Evolutionary conservation across 257 asterid genomes (phyloP).

Genomic region (Perilla frutescens): DNA sequence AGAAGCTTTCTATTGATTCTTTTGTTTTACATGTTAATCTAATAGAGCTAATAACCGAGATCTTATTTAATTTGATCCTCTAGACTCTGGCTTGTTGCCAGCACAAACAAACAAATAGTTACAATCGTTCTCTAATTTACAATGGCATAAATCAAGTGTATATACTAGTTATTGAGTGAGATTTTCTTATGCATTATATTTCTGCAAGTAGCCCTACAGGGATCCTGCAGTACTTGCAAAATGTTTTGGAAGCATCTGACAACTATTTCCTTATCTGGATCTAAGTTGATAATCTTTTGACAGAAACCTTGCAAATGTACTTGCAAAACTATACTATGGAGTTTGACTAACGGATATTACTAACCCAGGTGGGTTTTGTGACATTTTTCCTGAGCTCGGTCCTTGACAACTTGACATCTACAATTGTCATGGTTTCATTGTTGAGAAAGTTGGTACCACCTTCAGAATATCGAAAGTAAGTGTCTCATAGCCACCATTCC

Average conservation of each 20-base stretch:
- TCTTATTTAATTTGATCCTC: not conserved
- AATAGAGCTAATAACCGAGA: not conserved
- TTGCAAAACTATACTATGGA: not conserved
- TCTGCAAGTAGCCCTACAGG: not conserved
- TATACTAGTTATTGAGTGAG: not conserved
- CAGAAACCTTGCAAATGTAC: not conserved
- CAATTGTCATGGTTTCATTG: slow-evolving; percentile 98
- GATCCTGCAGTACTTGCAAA: not conserved
- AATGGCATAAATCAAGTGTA: not conserved
- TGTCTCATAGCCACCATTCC: slow-evolving; percentile 20
- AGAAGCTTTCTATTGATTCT: not conserved
- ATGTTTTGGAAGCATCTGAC: not conserved
- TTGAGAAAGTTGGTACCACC: slow-evolving; percentile 95
- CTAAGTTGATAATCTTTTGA: slow-evolving; percentile 10
- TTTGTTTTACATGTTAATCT: not conserved
- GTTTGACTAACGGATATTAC: slow-evolving; percentile 36
- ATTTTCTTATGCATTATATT: not conserved
- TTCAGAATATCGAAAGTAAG: slow-evolving; percentile 95
- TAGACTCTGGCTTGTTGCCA: not conserved
- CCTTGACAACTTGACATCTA: slow-evolving; percentile 96
- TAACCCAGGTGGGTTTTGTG: slow-evolving; percentile 82
- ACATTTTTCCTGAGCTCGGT: slow-evolving; percentile 92
- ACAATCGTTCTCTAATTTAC: not conserved
- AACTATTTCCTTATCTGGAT: not conserved
- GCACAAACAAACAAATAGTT: not conserved